Evolutionary conservation across 2,329 filamentous ascomycete genomes (phyloP).

Genomic region (Aspergillus latus): DNA sequence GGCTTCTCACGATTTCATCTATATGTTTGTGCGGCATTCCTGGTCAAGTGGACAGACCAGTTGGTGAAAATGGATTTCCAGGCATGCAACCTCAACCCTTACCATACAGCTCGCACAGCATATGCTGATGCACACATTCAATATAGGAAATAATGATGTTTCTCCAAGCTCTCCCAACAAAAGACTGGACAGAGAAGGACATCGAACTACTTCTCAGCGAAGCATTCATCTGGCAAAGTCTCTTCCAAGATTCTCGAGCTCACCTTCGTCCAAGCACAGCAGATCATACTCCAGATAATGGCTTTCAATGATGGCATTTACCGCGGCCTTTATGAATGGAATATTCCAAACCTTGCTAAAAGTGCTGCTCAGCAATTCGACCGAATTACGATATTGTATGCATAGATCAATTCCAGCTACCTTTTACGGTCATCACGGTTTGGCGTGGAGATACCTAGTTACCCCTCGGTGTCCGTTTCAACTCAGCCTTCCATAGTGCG

Average conservation of each 20-base stretch:
- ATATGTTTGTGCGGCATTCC: slow-evolving; percentile 95
- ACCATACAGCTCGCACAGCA: neutral
- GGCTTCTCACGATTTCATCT: slow-evolving; percentile 98
- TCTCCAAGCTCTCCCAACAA: slow-evolving; percentile 87
- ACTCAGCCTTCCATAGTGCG: neutral
- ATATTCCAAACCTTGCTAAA: neutral
- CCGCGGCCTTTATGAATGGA: slow-evolving; percentile 47
- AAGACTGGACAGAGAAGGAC: slow-evolving; percentile 95
- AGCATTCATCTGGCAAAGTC: slow-evolving; percentile 97
- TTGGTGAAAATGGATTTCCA: slow-evolving; percentile 94
- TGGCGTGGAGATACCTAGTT: neutral
- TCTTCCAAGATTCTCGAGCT: slow-evolving; percentile 91
- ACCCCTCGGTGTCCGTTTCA: neutral
- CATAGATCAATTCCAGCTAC: neutral
- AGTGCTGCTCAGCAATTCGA: neutral
- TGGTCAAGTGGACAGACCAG: slow-evolving; percentile 97
- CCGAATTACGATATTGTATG: neutral
- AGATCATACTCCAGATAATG: slow-evolving; percentile 35
- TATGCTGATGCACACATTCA: slow-evolving; percentile 17
- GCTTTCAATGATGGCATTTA: slow-evolving; percentile 31
- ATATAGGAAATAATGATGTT: slow-evolving; percentile 99
- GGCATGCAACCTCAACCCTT: slow-evolving; percentile 31
- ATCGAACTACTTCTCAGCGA: slow-evolving; percentile 94
- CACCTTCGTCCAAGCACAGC: slow-evolving; percentile 60
- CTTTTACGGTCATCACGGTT: no score